Conservation (phyloP, 1,284 basidiomycete genomes). For the Puccinia novopanici region DNA sequence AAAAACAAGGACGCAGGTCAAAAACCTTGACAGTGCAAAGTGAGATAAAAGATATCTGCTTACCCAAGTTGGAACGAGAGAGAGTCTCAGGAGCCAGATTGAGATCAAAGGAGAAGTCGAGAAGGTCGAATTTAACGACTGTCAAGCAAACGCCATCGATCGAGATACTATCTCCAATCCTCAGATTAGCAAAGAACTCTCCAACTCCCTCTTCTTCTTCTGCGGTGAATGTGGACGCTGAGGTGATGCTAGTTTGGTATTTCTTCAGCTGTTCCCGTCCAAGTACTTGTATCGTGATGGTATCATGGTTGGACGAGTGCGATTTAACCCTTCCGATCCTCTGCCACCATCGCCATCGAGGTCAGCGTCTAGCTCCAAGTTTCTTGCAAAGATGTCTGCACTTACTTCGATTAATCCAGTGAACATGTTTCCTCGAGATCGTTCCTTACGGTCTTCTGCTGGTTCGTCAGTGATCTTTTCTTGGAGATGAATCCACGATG, state of each 20-base stretch:
- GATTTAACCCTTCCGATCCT: constrained; percentile 26
- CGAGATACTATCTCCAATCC: constrained; percentile 91
- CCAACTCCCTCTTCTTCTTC: constrained; percentile 52
- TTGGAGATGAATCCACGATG: background rate
- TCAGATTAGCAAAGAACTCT: constrained; percentile 83
- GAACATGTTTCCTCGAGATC: background rate
- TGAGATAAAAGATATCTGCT: constrained; percentile 54
- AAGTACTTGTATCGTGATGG: constrained; percentile 1
- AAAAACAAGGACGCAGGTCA: background rate
- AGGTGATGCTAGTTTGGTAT: background rate
- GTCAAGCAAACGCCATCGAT: constrained; percentile 78
- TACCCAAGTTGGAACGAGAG: constrained; percentile 84
- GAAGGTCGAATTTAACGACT: constrained; percentile 67
- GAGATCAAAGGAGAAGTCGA: constrained; percentile 78
- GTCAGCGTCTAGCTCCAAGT: background rate
- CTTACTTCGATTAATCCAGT: constrained; percentile 27
- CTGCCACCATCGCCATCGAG: background rate
- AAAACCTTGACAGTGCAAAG: background rate
- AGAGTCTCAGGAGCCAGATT: constrained; percentile 95
- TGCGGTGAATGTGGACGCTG: background rate
- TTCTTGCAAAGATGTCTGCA: background rate
- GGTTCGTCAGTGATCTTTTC: background rate
- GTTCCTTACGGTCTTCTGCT: background rate
- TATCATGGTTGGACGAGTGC: constrained; percentile 21
- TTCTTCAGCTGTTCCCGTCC: background rate